Percentiles rank a stretch among this genome's conserved stretches.
Conservation (phyloP, 805 yeast species). For the Geotrichum ghanense region DNA sequence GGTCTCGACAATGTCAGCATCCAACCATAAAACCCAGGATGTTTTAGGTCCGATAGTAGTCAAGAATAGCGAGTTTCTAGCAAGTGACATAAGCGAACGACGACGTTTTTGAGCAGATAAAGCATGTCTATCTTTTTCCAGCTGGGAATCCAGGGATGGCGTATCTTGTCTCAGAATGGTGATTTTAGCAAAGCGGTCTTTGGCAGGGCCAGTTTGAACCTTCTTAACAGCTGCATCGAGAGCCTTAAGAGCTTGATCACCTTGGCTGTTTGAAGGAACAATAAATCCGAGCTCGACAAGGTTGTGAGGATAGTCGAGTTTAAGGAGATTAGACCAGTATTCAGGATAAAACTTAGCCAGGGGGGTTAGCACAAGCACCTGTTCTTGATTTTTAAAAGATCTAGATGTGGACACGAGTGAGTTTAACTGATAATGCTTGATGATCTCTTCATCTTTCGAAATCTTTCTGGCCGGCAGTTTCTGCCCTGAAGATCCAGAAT, state of each 20-base stretch:
- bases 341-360: constrained; percentile 74
- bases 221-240: constrained; percentile 67
- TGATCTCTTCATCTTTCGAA: constrained; percentile 3
- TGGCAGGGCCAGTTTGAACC: constrained; percentile 53
- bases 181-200: constrained; percentile 64
- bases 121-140: constrained; percentile 87
- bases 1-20: constrained; percentile 86
- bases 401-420: constrained; percentile 57
- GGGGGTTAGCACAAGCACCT: constrained; percentile 80
- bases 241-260: constrained; percentile 62
- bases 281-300: constrained; percentile 85
- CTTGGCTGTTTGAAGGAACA: constrained; percentile 71
- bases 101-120: constrained; percentile 76
- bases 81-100: constrained; percentile 83
- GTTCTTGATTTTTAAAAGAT: constrained; percentile 68
- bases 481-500: not conserved
- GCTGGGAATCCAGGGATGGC: constrained; percentile 53
- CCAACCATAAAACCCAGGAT: constrained; percentile 95
- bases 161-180: constrained; percentile 88
- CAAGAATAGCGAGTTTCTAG: constrained; percentile 83
- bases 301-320: constrained; percentile 71
- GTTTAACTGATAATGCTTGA: constrained; percentile 71
- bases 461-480: not conserved
- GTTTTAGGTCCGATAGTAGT: constrained; percentile 83
- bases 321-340: constrained; percentile 78